Evolutionary conservation across 495 filamentous ascomycete genomes (phyloP).

Genomic region (Niebla homalea): DNA sequence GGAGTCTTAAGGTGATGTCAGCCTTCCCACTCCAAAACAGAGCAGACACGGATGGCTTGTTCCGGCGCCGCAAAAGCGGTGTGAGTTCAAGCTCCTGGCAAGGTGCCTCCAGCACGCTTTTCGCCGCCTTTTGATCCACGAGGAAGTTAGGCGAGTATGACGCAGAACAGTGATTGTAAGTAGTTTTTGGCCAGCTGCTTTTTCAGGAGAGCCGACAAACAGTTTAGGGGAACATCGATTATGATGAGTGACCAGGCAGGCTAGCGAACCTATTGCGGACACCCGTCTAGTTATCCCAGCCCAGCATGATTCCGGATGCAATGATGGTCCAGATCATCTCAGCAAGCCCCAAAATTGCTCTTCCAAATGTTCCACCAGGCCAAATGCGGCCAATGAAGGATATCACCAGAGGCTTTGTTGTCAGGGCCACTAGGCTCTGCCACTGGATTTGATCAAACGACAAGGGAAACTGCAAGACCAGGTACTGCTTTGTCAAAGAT

Average conservation of each 20-base stretch:
- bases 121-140: too few species aligned
- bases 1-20: too few species aligned
- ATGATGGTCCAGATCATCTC: not conserved
- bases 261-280: conserved; percentile 6
- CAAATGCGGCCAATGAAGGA: not conserved
- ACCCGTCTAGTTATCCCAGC: conserved; percentile 4
- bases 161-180: too few species aligned
- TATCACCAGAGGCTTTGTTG: not conserved
- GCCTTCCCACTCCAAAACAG: too few species aligned
- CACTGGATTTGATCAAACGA: not conserved
- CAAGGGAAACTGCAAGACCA: not conserved
- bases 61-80: not conserved
- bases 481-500: not conserved
- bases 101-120: not conserved
- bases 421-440: not conserved
- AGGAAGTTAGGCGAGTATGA: too few species aligned
- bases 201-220: conserved; percentile 3
- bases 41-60: too few species aligned
- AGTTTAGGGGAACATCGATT: conserved; percentile 3
- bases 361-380: not conserved
- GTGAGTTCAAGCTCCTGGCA: conserved; percentile 26
- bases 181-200: too few species aligned
- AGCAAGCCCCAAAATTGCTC: not conserved
- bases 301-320: conserved; percentile 7
- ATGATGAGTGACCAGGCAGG: not conserved